Percentiles rank a stretch among this genome's conserved stretches.
Evolutionary conservation across 1,284 basidiomycete species (phyloP).

Genomic region (Neonothopanus nambi): DNA sequence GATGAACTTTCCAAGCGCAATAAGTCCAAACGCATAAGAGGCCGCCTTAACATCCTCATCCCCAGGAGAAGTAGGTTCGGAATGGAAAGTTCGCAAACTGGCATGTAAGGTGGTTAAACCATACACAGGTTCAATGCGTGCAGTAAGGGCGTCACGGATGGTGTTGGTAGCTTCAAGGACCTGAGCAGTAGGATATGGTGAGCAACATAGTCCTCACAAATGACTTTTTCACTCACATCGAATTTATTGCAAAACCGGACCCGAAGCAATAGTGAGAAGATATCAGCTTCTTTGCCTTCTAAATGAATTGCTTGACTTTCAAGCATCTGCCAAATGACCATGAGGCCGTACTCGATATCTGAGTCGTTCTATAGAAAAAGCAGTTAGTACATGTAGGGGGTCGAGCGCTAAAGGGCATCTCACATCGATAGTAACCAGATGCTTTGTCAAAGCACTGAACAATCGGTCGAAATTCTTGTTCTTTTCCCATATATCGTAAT

Average conservation of each 20-base stretch:
- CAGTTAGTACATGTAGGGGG: slow-evolving; percentile 15
- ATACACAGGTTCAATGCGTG: slow-evolving; percentile 76
- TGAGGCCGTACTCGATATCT: slow-evolving; percentile 69
- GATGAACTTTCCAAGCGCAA: slow-evolving; percentile 79
- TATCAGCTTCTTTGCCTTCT: slow-evolving; percentile 71
- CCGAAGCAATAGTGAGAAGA: slow-evolving; percentile 62
- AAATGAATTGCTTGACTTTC: slow-evolving; percentile 65
- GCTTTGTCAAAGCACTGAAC: slow-evolving; percentile 61
- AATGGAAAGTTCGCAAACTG: slow-evolving; percentile 61
- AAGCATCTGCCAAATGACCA: slow-evolving; percentile 76
- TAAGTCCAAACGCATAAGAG: slow-evolving; percentile 78
- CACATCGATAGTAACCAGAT: slow-evolving; percentile 60
- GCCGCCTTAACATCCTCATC: slow-evolving; percentile 56
- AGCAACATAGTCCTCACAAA: neutral
- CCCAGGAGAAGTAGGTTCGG: slow-evolving; percentile 42
- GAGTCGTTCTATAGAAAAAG: slow-evolving; percentile 50
- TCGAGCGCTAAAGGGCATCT: slow-evolving; percentile 18
- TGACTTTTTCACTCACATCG: slow-evolving; percentile 46
- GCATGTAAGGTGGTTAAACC: slow-evolving; percentile 80
- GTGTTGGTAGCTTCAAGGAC: slow-evolving; percentile 78
- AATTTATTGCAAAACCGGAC: slow-evolving; percentile 69
- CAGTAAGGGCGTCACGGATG: slow-evolving; percentile 71
- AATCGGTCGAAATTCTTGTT: slow-evolving; percentile 66
- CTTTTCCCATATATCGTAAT: slow-evolving; percentile 63
- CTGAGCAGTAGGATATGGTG: slow-evolving; percentile 34